A percentile compares a stretch with the other conserved stretches of the same genome.
Evolutionary conservation across 2,329 filamentous ascomycete genomes (phyloP).

Genomic region (Penicillium glabrum): DNA sequence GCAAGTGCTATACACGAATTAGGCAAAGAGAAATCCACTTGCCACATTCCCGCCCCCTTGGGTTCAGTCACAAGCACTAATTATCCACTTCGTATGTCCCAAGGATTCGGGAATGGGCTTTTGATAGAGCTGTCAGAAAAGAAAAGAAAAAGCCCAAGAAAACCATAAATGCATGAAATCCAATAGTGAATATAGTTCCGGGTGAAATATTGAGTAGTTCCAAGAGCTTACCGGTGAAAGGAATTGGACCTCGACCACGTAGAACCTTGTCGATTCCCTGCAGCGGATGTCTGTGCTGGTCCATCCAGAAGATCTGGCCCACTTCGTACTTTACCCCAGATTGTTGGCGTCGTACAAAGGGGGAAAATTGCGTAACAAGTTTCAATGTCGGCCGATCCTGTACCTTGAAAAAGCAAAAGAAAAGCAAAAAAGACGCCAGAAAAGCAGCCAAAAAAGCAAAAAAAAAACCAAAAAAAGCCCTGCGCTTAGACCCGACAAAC

Average conservation of each 20-base stretch:
- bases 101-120: background rate
- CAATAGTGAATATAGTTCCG: no score
- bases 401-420: conserved; percentile 1
- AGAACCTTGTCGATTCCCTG: conserved; percentile 25
- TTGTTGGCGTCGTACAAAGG: conserved; percentile 17
- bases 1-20: conserved; percentile 8
- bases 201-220: no score
- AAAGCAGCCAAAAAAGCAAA: background rate
- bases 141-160: background rate
- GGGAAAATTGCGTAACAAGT: conserved; percentile 14
- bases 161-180: background rate
- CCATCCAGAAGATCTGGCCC: conserved; percentile 25
- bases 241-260: background rate
- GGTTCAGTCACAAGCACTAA: conserved; percentile 4
- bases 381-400: conserved; percentile 8
- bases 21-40: conserved; percentile 4
- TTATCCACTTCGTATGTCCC: background rate
- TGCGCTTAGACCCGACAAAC: background rate
- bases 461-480: background rate
- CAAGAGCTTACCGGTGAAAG: no score
- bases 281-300: conserved; percentile 29
- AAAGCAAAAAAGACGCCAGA: background rate
- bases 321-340: conserved; percentile 25
- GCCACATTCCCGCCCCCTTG: conserved; percentile 21
- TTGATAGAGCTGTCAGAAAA: background rate